Base-by-base conservation (phyloP, 2,329 filamentous ascomycete genomes). In the Diaporthe sp. region DNA sequence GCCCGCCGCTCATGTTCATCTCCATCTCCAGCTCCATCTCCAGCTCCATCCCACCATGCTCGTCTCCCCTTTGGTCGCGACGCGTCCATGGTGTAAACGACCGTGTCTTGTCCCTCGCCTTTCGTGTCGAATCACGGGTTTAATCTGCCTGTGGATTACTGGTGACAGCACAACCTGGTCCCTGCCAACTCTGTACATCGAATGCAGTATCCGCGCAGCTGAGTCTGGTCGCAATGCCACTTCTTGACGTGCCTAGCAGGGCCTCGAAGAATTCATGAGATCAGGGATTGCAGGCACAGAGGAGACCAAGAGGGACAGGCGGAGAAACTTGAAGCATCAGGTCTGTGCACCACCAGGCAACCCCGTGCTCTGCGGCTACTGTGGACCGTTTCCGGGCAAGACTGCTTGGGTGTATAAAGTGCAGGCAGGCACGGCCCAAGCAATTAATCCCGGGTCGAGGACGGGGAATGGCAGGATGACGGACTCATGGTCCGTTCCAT, bases 261-360 rank as follows among this genome's bases (percentile, higher is more conserved):
- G 7, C 13, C 12, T 25, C 17, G 9, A 35, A 30, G 10, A 28
- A 19, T 61, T 15, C 22, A 28, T 35, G 19, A 50, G 60, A 47
- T 66, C 17, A 66, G 28, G 42, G 60, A 47, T 22, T 50, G 60
- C 42, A 47, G n/a, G n/a, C n/a, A n/a, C n/a, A n/a, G n/a, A n/a
- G n/a, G 54, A 22, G 54, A 57, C 17, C n/a, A n/a, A n/a, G n/a
- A 5, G 33, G 19, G 33, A 55, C 10, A 30, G 54, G n/a, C 30
- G 30, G 30, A 17, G 54, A 61, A 15, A 17, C 8, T 45, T 8
- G 58, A 50, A 28, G 40, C 45, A 17, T 38, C 19, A 35, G 28
- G 60, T 66, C 60, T 66, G 60, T 66, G 60, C 60, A 66, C 60
- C 42, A 33, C 28, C 57, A 19, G 28, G 35, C 57, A 28, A n/a